Base-by-base conservation (phyloP, 2,329 filamentous ascomycete species). In the Phyllosticta citriasiana region DNA sequence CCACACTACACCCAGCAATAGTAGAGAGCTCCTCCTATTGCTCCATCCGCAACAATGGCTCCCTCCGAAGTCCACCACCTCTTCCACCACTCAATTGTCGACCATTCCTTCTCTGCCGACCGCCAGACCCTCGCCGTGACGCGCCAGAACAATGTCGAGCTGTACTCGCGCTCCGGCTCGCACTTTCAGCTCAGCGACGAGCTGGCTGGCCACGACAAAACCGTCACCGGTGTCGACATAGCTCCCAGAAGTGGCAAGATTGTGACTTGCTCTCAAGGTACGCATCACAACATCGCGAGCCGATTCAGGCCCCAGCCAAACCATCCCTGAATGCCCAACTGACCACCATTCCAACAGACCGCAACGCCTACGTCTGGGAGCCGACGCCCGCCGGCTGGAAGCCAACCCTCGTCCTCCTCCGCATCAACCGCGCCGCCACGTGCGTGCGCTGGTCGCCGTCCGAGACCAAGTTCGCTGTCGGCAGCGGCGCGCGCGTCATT, bases 1-100 rank as follows among this genome's bases (percentile, higher is more conserved):
- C 40, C 19, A 53, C 35, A 30, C 19, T 2, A 14, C 61, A 24
- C 51, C 19, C 60, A 52, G 69, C 71, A 73, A 68, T 73, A 97
- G 94, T 97, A 88, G 94, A 97, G 94, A 96, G 91, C 84, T 89
- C 80, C 90, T 95, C 91, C 90, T 94, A 91, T 89, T 87, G 81
- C 78, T 62, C 64, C 60, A 57, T 57, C 62, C n/a, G 58, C 59
- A 59, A 82, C 59, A 63, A 97, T 97, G 93, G 81, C 89, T 60
- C 75, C 87, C 63, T 90, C 92, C 66, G 90, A 97, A 82, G 89
- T 96, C 63, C 91, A 97, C 78, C 92, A 97, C 72, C 88, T 99
- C 67, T 99, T 99, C 80, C 91, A 97, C 79, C 86, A 88, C 68
- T 91, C 93, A 64, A 97, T 99, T 72, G 90, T 91, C 67, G 94